Evolutionary conservation across 805 yeast species (phyloP), one percentile per base, ranked within the genome.

Genomic region (Ogataea angusta): DNA sequence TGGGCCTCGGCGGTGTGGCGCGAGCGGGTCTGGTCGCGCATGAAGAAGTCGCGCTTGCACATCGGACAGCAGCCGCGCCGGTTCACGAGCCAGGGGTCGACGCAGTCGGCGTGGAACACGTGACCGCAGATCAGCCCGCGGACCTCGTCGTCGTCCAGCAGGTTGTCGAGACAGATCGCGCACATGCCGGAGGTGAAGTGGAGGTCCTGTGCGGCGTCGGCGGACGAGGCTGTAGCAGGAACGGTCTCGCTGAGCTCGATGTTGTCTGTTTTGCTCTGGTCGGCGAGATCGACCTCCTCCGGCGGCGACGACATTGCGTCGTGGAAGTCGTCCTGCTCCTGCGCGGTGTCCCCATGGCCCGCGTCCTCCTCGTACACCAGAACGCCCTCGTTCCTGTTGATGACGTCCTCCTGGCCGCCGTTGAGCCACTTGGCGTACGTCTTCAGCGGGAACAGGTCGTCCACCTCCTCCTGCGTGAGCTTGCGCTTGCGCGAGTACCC

Each of bases 51-150:
- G 23, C 82, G 65, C 54, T 85, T 84, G 62, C 95, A 86, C 69
- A 82, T 78, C 7, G 95, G 95, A 57, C 95, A 86, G 52, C 86
- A 81, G 1, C 89, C 90, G 34, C 83, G 72, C 49, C 91, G 68
- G 47, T 76, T 75, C 2, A 78, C 80, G 34, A 86, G 66, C 95
- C 95, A 86, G 2, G 90, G 90, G 48, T 82, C 88, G 38, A 87
- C 72, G 62, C 95, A 86, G 13, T 73, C 81, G 16, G 80, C 70
- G 55, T 86, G 95, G 71, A 80, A 86, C 2, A 82, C 88, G 61
- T 86, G 95, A 3, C 89, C 88, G 64, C 95, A 86, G 9, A 84
- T 67, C 31, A 87, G 68, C 0, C 87, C 87, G 36, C 95, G 74
- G 2, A 86, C 87, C 1, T 60, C 56, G 38, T 83, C 87, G 10